Base-by-base conservation (phyloP, 2,329 filamentous ascomycete species). In the Botrytis paeoniae region DNA sequence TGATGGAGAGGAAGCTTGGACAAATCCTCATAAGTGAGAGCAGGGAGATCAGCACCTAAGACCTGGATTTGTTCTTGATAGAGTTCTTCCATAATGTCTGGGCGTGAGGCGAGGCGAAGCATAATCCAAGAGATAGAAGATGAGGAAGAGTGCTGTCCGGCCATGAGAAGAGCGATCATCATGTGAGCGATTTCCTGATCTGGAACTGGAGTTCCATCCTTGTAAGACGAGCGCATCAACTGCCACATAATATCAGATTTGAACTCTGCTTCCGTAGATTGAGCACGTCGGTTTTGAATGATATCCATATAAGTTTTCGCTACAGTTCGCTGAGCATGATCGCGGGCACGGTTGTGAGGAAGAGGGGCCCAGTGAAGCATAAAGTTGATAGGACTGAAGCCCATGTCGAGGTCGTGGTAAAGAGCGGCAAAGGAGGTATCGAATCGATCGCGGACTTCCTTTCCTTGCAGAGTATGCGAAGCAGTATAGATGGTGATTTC, bases 101-200 rank as follows among this genome's bases (percentile, higher is more conserved):
- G 93, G 79, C 92, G 87, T 74, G 91, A 88, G 39, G 94, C 93
- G 54, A 97, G 89, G 76, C 91, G 92, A 59, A 97, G 87, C 81
- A 96, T 87, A 79, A 97, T 94, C 93, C 94, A 97, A 57, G 93
- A 89, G 79, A 89, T 91, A 57, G 93, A 95, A 32, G 93, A 94
- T 6, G 93, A 93, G 3, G 93, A 95, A 3, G 92, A 95, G 85
- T 97, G 94, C 81, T 97, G 94, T 72, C 94, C 94, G 74, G 93
- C 94, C 93, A 97, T 97, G 75, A 97, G 89, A 35, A 97, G 87
- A 9, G 93, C 93, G 82, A 97, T 97, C 93, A 97, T 95, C 89
- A 97, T 95, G 83, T 96, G 92, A 35, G 94, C 93, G 73, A 97
- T 88, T 82, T 97, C 93, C 79, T 92, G 87, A 80, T 97, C 94